Conservation (phyloP, 768 basidiomycete genomes). For the Rhodosporidiobolus sp. region DNA sequence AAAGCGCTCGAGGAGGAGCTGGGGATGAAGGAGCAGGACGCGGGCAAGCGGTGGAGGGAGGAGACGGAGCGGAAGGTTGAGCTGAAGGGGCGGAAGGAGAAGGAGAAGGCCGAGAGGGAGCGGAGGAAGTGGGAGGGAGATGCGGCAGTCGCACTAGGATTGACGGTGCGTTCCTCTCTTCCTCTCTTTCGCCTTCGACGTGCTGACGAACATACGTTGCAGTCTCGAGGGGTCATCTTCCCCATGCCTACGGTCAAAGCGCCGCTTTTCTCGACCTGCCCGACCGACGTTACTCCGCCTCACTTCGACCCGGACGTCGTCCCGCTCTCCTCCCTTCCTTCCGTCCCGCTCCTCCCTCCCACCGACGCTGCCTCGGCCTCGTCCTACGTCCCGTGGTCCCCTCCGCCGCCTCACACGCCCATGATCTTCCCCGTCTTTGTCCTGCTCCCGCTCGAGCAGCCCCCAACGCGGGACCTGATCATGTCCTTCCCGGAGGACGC, state of each 20-base stretch:
- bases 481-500: constrained; percentile 79
- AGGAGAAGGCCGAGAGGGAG: constrained; percentile 46
- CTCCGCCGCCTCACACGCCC: constrained; percentile 56
- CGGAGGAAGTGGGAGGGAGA: constrained; percentile 54
- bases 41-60: constrained; percentile 56
- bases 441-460: constrained; percentile 80
- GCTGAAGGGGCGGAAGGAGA: constrained; percentile 38
- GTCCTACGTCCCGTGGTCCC: constrained; percentile 45
- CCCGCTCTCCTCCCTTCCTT: constrained; percentile 45
- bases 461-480: constrained; percentile 75
- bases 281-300: constrained; percentile 55
- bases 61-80: constrained; percentile 51
- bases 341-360: constrained; percentile 21
- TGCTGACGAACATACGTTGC: constrained; percentile 7
- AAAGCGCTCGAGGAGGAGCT: constrained; percentile 55
- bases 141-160: constrained; percentile 58
- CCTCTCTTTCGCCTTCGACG: not conserved
- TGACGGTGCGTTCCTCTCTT: constrained; percentile 57
- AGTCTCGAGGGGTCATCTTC: constrained; percentile 72
- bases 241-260: constrained; percentile 50
- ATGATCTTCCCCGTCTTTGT: constrained; percentile 81
- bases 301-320: constrained; percentile 47
- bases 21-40: constrained; percentile 49
- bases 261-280: constrained; percentile 50
- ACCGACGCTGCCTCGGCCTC: not conserved